Evolutionary conservation across 2,329 filamentous ascomycete genomes (phyloP), one percentile per base, ranked within the genome.

Genomic region (Paraphoma chrysanthemicola): DNA sequence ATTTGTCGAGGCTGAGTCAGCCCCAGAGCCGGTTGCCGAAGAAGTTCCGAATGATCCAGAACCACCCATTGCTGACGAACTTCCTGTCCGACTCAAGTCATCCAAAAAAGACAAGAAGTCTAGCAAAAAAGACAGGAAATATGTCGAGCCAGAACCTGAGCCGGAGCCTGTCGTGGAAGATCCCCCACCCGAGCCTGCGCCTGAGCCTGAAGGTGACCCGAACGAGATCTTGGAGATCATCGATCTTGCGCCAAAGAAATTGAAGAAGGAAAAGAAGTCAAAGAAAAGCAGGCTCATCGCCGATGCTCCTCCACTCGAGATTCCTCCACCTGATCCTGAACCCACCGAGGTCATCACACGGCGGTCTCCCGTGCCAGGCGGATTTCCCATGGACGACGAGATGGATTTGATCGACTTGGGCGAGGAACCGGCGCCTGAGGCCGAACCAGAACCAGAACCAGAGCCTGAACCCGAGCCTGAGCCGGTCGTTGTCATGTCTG

Each of bases 301-400:
- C 44, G 60, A 63, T 29, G 47, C 54, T 43, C 54, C 60, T 43
- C 63, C 68, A 18, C 23, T 70, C 12, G 64, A 63, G 14, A 63
- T 73, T 16, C 71, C 71, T 44, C 71, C 69, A 30, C 68, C 71
- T 46, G 70, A 75, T 44, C 68, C 70, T 5, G 73, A 70, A 38
- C 66, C 70, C 64, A 61, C 73, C 62, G 72, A 67, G 8, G 58
- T 64, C 30, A 62, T 67, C 42, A 67, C 71, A 23, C 64, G 74
- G 17, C 53, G 71, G 16, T 74, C 76, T 28, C 80, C 80, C 23
- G 72, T 81, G 10, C 79, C 79, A 36, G 80, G 80, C 46, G 80
- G 79, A 9, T 82, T 82, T 47, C 80, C 80, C 2, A 70, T 69
- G 53, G 80, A 81, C 63, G 78, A 81, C 36, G 72, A 77, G 38